Base-by-base conservation (phyloP, 805 yeast species). In the Suhomyces canberraensis region DNA sequence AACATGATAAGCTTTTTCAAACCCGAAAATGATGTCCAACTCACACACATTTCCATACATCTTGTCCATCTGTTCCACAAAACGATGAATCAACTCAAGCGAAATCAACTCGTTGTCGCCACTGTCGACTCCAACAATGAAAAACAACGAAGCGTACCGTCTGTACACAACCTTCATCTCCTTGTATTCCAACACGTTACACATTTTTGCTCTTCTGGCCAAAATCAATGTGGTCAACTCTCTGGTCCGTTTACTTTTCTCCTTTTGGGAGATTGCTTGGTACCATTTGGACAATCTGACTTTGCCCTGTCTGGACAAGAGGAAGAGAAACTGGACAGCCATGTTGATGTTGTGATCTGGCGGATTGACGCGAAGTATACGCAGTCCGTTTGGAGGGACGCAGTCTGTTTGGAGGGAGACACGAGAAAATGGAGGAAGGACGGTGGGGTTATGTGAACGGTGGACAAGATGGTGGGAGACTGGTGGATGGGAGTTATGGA, bases 31-130 rank as follows among this genome's bases (percentile, higher is more conserved):
- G 44, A 93, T 93, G 64, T 93, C 98, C 51, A 93, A 70, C 59
- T 93, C 98, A 63, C 97, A 89, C 13, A 93, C 98, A 54, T 88
- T 91, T 9, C 96, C 97, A 56, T 87, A 93, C 41, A 89, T 79
- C 50, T 84, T 83, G 67, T 93, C 98, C 96, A 93, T 88, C 46
- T 87, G 89, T 60, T 93, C 98, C 27, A 93, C 98, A 58, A 81
- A 93, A 42, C 97, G 72, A 58, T 93, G 98, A 35, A 93, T 81
- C 13, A 84, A 68, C 53, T 93, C 98, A 39, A 93, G 68, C 1
- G 95, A 81, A 37, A 87, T 62, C 45, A 93, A 70, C 58, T 93
- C 98, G 58, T 93, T 93, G 53, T 86, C 96, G 31, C 77, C 82
- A 29, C 75, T 72, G 35, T 84, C 93, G 18, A 90, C 78, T 0